Conservation (phyloP, 768 basidiomycete species). For the Galerina sulciceps region DNA sequence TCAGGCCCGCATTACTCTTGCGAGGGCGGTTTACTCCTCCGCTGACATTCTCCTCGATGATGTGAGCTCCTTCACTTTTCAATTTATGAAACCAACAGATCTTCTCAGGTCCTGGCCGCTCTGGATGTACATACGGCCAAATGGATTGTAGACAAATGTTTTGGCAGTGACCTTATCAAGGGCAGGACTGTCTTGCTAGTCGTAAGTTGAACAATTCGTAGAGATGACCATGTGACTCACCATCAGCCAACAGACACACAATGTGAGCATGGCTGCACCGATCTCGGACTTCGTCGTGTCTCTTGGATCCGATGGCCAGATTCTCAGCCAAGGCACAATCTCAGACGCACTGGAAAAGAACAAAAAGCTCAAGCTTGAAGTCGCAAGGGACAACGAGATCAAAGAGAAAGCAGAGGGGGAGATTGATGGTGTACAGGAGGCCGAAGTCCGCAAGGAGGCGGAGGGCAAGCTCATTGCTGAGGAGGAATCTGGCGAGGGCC, state of each 20-base stretch:
- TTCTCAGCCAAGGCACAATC: too few relatives aligned
- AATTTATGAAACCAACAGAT: too few relatives aligned
- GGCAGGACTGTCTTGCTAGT: slow-evolving; percentile 85
- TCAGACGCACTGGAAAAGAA: too few relatives aligned
- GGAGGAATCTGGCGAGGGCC: slow-evolving; percentile 35
- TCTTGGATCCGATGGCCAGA: too few relatives aligned
- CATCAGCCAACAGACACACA: slow-evolving; percentile 42
- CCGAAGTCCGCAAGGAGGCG: too few relatives aligned
- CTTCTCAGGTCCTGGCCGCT: too few relatives aligned
- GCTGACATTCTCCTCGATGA: slow-evolving; percentile 74
- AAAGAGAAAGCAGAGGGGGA: too few relatives aligned
- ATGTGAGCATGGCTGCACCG: slow-evolving; percentile 52
- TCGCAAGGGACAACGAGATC: too few relatives aligned
- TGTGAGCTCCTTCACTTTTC: slow-evolving; percentile 30
- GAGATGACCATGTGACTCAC: too few relatives aligned
- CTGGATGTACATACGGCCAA: slow-evolving; percentile 72
- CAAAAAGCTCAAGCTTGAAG: too few relatives aligned
- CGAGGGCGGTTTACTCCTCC: slow-evolving; percentile 48
- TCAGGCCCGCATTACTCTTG: slow-evolving; percentile 35
- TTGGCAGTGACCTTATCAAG: slow-evolving; percentile 76
- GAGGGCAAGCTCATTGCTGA: background rate
- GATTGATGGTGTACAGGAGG: too few relatives aligned
- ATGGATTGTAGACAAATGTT: slow-evolving; percentile 78
- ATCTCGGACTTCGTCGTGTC: too few relatives aligned
- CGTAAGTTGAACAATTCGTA: slow-evolving; percentile 26